Base-by-base conservation (phyloP, 2,329 filamentous ascomycete genomes). In the Thielaviopsis populi region DNA sequence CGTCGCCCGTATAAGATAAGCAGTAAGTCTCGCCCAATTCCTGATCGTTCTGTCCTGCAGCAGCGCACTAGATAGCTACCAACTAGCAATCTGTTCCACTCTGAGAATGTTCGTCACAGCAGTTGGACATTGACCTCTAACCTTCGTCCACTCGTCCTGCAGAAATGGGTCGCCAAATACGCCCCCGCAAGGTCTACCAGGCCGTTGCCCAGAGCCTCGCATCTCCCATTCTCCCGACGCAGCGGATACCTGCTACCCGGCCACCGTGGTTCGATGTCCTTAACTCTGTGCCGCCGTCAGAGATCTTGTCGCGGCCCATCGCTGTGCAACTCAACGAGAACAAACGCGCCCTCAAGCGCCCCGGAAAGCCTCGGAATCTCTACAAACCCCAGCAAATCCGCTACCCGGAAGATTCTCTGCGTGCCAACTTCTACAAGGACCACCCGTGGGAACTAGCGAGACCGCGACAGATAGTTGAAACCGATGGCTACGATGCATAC, bases 401-500 rank as follows among this genome's bases (percentile, higher is more conserved):
- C 63, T 96, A 94, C 73, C 83, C 87, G 66, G 94, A 99, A 74
- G 94, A 99, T 75, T 75, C 77, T 66, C 79, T 99, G 70, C 86
- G 94, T 68, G 79, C 76, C 69, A 83, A 85, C 33, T 99, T 97
- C 77, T 99, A 89, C 78, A 84, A 81, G 71, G 92, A 99, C 74
- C 94, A 99, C 73, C 94, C 94, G 4, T 99, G 94, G 94, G 94
- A 99, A 75, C 77, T 99, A 71, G 94, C 94, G 19, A 82, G 92
- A 67, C 94, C 94, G 63, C 82, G 89, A 69, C 80, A 96, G 65
- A 78, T 99, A 58, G 76, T 97, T 10, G 94, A 99, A 75, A 79
- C 85, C 69, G 87, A 92, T 70, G 94, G 94, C 62, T 88, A 87
- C 72, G 92, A 99, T 71, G 79, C 83, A 61, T 83, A 86, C 72